Evolutionary conservation across 768 basidiomycete species (phyloP), one percentile per base, ranked within the genome.

Genomic region (Punctularia strigosozonata): DNA sequence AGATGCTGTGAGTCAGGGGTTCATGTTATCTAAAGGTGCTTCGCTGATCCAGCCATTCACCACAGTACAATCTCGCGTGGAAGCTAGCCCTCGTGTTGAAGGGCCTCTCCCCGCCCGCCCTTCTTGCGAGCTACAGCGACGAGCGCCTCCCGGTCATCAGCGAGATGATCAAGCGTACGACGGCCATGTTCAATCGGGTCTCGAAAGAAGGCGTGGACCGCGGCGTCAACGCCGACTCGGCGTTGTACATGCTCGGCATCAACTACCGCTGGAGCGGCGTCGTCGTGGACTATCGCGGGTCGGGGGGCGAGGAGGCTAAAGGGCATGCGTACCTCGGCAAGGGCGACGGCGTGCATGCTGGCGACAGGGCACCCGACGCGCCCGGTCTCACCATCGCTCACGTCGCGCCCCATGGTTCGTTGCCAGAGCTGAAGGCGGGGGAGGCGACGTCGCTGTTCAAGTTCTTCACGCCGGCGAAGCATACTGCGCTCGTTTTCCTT

Each of bases 401-500:
- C 31, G 2, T 31, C 25, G 1, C 42, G 44, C 1, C n/a, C n/a
- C n/a, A n/a, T n/a, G n/a, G n/a, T n/a, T n/a, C n/a, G n/a, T n/a
- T n/a, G 26, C 26, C 15, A 8, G 26, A 28, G 10, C 26, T 28
- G 26, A 28, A 28, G 26, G 26, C 26, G 26, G 10, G 13, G 33
- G 33, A 10, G 20, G 13, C 19, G 19, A 49, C 49, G 3, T 36
- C 31, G 6, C 46, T 64, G 13, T 62, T 61, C 43, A 41, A 50
- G 5, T 18, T 56, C 7, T 59, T 60, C 43, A 39, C 45, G 8
- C 28, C 51, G 1, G 21, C 39, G 8, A 26, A 40, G 17, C 63
- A 65, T 37, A 57, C 60, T 2, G 45, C 56, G 0, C 42, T 64
- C 6, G 31, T 65, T 12, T 63, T 64, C 37, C 34, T 49, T 0